Percentiles rank a stretch among this genome's conserved stretches.
These are phyloP conservation scores for Cunninghamia lanceolata DNA, from an alignment of 75 land plant genomes.

Conservation along the genomic window DNA sequence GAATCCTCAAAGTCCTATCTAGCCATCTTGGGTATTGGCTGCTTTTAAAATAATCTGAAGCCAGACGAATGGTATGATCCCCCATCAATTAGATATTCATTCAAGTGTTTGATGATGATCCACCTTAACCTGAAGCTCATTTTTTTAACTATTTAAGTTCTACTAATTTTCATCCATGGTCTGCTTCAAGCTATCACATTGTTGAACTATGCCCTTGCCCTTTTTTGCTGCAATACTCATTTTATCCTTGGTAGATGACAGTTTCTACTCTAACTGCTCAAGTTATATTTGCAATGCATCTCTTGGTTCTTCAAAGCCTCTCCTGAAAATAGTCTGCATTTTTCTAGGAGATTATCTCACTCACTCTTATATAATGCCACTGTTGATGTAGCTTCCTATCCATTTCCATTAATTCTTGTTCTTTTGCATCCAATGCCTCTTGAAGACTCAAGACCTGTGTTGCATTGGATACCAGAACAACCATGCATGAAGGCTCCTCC, in stretches of 20 bases:
- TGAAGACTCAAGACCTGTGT: slow-evolving; percentile 20
- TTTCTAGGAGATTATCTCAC: slow-evolving; percentile 23
- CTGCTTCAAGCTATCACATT: slow-evolving; percentile 80
- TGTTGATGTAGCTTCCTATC: slow-evolving; percentile 25
- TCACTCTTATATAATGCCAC: slow-evolving; percentile 39
- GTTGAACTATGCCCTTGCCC: slow-evolving; percentile 86
- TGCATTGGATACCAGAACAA: slow-evolving; percentile 1
- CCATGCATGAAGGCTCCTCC: background rate
- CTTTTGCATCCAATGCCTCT: slow-evolving; percentile 28
- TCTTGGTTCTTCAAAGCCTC: slow-evolving; percentile 24
- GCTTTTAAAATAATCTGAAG: background rate
- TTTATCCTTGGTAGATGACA: slow-evolving; percentile 74
- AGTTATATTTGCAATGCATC: slow-evolving; percentile 45
- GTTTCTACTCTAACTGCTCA: slow-evolving; percentile 72
- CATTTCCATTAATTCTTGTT: slow-evolving; percentile 10
- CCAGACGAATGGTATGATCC: background rate
- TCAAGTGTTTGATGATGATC: too few relatives aligned
- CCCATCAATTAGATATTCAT: background rate
- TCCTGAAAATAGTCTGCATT: slow-evolving; percentile 21
- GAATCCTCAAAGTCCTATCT: background rate
- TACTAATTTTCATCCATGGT: slow-evolving; percentile 39
- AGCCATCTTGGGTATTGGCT: background rate
- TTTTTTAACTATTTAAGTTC: slow-evolving; percentile 25
- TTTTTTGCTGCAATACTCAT: slow-evolving; percentile 85
- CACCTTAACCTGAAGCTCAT: slow-evolving; percentile 16